A percentile compares a stretch with the other conserved stretches of the same genome.
phyloP scores from a whole-genome alignment of 2,329 filamentous ascomycete genomes.

The Xylaria sp. region DNA sequence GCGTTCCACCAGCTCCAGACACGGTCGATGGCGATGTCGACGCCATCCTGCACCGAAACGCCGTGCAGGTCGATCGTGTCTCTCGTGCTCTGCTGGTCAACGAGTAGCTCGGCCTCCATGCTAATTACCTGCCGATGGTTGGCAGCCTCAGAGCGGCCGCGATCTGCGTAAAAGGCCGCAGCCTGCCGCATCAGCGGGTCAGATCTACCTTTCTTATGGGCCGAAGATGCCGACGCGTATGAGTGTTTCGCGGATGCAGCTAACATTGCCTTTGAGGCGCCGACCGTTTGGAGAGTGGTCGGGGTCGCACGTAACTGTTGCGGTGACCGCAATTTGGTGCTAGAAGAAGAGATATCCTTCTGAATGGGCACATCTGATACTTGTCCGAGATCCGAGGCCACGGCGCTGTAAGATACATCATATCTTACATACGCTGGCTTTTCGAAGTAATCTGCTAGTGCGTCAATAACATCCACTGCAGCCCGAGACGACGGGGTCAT shows the following conservation, averaged over 20 bases:
- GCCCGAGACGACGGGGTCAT: conserved; percentile 48
- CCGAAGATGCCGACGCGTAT: conserved; percentile 54
- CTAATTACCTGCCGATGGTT: conserved; percentile 68
- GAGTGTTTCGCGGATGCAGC: conserved; percentile 46
- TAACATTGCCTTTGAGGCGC: conserved; percentile 31
- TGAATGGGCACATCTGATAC: conserved; percentile 12
- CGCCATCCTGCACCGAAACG: conserved; percentile 81
- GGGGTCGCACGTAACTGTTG: conserved; percentile 15
- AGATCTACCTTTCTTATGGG: conserved; percentile 67
- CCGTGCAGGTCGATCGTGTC: conserved; percentile 82
- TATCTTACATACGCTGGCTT: conserved; percentile 53
- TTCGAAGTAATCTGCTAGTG: conserved; percentile 57
- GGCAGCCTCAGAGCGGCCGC: conserved; percentile 72
- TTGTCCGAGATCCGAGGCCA: conserved; percentile 40
- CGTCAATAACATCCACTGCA: conserved; percentile 55
- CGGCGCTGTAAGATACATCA: conserved; percentile 46
- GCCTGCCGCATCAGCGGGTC: conserved; percentile 79
- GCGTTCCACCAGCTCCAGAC: conserved; percentile 81
- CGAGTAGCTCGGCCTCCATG: conserved; percentile 76
- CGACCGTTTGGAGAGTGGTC: conserved; percentile 35
- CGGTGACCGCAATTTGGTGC: neutral
- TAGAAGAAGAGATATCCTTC: neutral
- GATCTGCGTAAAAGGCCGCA: conserved; percentile 78
- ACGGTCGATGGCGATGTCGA: conserved; percentile 76
- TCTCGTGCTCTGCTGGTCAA: conserved; percentile 71